Percentiles rank a stretch among this genome's conserved stretches.
phyloP scores from a whole-genome alignment of 495 filamentous ascomycete species.

The Neurospora discreta region DNA sequence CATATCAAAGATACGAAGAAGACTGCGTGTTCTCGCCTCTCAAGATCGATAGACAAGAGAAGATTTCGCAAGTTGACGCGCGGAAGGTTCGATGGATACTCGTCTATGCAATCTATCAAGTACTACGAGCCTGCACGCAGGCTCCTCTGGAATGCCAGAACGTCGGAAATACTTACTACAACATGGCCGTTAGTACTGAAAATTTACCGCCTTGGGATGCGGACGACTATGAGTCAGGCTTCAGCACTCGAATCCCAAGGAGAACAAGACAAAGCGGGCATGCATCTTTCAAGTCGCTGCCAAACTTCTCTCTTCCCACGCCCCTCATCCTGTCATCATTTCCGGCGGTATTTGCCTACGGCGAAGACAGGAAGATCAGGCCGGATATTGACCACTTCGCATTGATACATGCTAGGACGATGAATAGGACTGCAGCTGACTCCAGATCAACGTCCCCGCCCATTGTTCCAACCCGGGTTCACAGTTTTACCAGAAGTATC shows the following conservation, averaged over 20 bases:
- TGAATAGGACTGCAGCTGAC: not conserved
- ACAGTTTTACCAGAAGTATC: slow-evolving; percentile 18
- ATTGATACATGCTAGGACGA: slow-evolving; percentile 14
- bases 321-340: not conserved
- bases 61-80: slow-evolving; percentile 38
- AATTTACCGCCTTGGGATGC: slow-evolving; percentile 33
- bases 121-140: slow-evolving; percentile 40
- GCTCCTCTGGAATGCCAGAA: slow-evolving; percentile 28
- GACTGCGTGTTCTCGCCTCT: slow-evolving; percentile 24
- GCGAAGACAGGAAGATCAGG: slow-evolving; percentile 18
- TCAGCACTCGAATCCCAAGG: not conserved
- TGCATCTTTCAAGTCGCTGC: not conserved
- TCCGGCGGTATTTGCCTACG: not conserved
- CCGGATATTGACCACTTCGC: slow-evolving; percentile 33
- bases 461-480: slow-evolving; percentile 9
- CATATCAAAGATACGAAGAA: slow-evolving; percentile 38
- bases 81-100: slow-evolving; percentile 62
- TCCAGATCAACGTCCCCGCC: not conserved
- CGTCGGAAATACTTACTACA: slow-evolving; percentile 24
- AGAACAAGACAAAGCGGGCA: not conserved
- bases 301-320: not conserved
- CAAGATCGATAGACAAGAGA: slow-evolving; percentile 29
- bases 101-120: slow-evolving; percentile 58
- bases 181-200: slow-evolving; percentile 28
- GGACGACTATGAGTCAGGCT: not conserved